Evolutionary conservation across 805 yeast genomes (phyloP), one percentile per base, ranked within the genome.

Genomic region (Ogataea populi-albae): DNA sequence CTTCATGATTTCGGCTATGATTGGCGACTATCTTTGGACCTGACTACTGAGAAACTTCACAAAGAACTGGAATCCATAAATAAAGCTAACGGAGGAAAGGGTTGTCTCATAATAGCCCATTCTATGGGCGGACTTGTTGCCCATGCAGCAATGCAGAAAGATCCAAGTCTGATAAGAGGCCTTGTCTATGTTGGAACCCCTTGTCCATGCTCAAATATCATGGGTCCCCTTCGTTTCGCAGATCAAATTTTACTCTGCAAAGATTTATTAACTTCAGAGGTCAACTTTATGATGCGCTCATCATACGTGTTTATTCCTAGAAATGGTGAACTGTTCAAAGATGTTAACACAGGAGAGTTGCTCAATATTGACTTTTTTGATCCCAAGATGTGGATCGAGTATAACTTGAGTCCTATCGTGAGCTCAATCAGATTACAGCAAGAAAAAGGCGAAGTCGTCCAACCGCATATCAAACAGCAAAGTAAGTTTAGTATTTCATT

Each of bases 51-150:
- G 5, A 69, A 77, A 42, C 62, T 89, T n/a, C 62, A 60, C 22
- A 59, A 68, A n/a, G 68, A 67, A 32, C 56, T 86, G 11, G 44
- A 49, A 14, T 52, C 65, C 5, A 61, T 86, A 18, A 67, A 73
- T 30, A 55, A 65, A 8, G 50, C 59, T 17, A 49, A 52, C 25
- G 73, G 73, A 0, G 77, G 76, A 12, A 72, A 73, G 41, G 87
- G 85, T 9, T 71, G 80, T 0, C 62, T 81, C 17, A 77, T 89
- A 1, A 76, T 89, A 34, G 93, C 93, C 0, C 97, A 89, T 57
- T 87, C 96, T 0, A 88, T 89, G 96, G 97, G 97, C 35, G 97
- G 97, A 0, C 55, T 89, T 22, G 72, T 89, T 5, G 78, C 95
- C 0, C 96, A 87, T 54, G 80, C 82, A 37, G 86, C 83, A 0